Conservation (phyloP, 176 grass and related monocot genomes). For the Chloris gayana region DNA sequence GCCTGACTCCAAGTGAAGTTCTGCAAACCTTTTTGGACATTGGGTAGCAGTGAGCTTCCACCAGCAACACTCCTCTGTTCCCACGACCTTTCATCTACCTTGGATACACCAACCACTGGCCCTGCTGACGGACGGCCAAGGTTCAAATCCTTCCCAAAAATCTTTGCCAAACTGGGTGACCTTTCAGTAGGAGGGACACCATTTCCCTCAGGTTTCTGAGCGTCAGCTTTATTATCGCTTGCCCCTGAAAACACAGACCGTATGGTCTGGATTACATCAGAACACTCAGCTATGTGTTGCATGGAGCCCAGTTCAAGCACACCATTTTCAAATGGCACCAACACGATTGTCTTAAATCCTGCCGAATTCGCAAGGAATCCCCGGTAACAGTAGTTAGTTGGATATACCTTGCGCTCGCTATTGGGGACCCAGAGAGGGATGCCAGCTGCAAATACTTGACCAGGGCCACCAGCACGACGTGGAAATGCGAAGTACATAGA, state of each 20-base stretch:
- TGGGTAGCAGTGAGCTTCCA: conserved; percentile 60
- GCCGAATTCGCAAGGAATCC: conserved; percentile 69
- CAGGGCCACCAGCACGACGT: conserved; percentile 68
- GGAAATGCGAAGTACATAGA: conserved; percentile 99
- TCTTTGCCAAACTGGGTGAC: conserved; percentile 61
- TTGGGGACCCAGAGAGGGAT: conserved; percentile 81
- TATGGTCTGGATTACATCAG: conserved; percentile 66
- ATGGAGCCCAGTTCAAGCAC: conserved; percentile 95
- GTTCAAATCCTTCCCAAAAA: conserved; percentile 97
- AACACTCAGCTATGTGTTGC: conserved; percentile 60
- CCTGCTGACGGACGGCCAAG: conserved; percentile 51
- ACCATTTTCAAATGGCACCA: conserved; percentile 85
- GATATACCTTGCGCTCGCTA: conserved; percentile 47
- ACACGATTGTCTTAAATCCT: conserved; percentile 78
- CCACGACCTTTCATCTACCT: conserved; percentile 70
- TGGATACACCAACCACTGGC: conserved; percentile 37
- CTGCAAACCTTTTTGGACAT: conserved; percentile 70
- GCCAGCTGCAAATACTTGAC: conserved; percentile 64
- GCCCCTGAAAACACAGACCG: conserved; percentile 69
- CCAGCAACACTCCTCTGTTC: conserved; percentile 49
- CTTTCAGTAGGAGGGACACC: conserved; percentile 41
- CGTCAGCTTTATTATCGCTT: conserved; percentile 19
- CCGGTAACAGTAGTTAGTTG: conserved; percentile 84
- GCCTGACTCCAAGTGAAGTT: conserved; percentile 83
- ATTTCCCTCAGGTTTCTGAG: conserved; percentile 64